phyloP scores from a whole-genome alignment of 805 yeast genomes.

The Naumovozyma dairenensis region DNA sequence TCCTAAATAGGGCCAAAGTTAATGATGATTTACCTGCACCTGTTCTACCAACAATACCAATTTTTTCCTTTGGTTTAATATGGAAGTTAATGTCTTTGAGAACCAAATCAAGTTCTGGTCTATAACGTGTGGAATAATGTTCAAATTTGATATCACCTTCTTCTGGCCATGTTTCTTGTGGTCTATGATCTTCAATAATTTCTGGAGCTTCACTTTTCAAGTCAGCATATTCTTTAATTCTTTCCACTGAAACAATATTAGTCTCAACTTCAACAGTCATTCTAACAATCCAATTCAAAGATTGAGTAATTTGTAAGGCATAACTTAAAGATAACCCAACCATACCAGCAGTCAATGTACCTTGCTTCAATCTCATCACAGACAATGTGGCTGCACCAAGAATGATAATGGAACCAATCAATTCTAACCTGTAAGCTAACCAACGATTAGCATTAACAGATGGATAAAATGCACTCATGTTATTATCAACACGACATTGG shows the following conservation, averaged over 20 bases:
- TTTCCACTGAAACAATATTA: slow-evolving; percentile 91
- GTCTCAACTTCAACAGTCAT: slow-evolving; percentile 99
- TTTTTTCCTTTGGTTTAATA: slow-evolving; percentile 67
- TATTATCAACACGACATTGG: slow-evolving; percentile 65
- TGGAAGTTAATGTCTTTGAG: slow-evolving; percentile 55
- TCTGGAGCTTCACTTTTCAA: slow-evolving; percentile 79
- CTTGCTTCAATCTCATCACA: slow-evolving; percentile 56
- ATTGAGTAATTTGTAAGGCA: slow-evolving; percentile 85
- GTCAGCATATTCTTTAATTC: slow-evolving; percentile 80
- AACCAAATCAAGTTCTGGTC: slow-evolving; percentile 72
- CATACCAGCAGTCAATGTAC: slow-evolving; percentile 74
- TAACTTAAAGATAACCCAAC: slow-evolving; percentile 92
- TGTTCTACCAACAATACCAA: slow-evolving; percentile 94
- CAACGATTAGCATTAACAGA: slow-evolving; percentile 90
- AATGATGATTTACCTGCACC: slow-evolving; percentile 93
- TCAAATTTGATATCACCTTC: slow-evolving; percentile 58
- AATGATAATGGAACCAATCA: slow-evolving; percentile 81
- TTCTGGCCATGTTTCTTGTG: slow-evolving; percentile 64
- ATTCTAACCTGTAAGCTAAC: slow-evolving; percentile 91
- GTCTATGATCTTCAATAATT: slow-evolving; percentile 52
- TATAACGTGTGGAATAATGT: slow-evolving; percentile 73
- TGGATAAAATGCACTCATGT: slow-evolving; percentile 89
- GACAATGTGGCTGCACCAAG: slow-evolving; percentile 78
- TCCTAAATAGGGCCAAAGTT: slow-evolving; percentile 73
- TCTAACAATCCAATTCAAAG: slow-evolving; percentile 94